Conservation (phyloP, 768 basidiomycete genomes). For the Auriscalpium microsporum region DNA sequence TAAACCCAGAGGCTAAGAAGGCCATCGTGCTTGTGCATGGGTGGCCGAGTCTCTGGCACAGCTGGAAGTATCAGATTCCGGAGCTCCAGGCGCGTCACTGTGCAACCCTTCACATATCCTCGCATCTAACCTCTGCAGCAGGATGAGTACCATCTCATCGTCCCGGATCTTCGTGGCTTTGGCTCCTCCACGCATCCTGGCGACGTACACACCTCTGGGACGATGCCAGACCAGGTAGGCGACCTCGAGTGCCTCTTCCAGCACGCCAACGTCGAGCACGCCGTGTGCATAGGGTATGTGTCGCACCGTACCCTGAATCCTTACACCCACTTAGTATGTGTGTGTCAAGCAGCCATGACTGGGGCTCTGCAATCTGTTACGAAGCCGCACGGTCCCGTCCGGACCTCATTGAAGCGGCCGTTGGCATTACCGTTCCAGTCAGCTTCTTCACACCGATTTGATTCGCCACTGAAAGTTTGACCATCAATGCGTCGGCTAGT, state of each 20-base stretch:
- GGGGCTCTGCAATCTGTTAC: slow-evolving; percentile 62
- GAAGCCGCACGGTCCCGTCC: slow-evolving; percentile 63
- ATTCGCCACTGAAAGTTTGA: no score
- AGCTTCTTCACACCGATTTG: neutral
- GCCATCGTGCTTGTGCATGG: slow-evolving; percentile 68
- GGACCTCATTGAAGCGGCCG: slow-evolving; percentile 50
- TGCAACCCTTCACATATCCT: neutral
- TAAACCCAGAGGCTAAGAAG: slow-evolving; percentile 44
- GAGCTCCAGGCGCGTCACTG: slow-evolving; percentile 42
- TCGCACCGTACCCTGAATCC: neutral
- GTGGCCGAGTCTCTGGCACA: slow-evolving; percentile 73
- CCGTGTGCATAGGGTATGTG: slow-evolving; percentile 55
- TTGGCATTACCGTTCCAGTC: slow-evolving; percentile 34
- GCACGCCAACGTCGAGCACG: slow-evolving; percentile 38
- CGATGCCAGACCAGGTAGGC: slow-evolving; percentile 48
- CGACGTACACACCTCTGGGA: slow-evolving; percentile 50
- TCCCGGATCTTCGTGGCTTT: slow-evolving; percentile 63
- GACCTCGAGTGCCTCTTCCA: slow-evolving; percentile 59
- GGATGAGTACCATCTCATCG: slow-evolving; percentile 54
- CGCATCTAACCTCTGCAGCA: slow-evolving; percentile 16
- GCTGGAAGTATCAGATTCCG: slow-evolving; percentile 64
- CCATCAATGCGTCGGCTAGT: slow-evolving; percentile 32
- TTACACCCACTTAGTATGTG: neutral
- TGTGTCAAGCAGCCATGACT: slow-evolving; percentile 49
- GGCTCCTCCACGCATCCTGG: slow-evolving; percentile 59